Conservation (phyloP, 768 basidiomycete species). For the Lentinula guzmanii region DNA sequence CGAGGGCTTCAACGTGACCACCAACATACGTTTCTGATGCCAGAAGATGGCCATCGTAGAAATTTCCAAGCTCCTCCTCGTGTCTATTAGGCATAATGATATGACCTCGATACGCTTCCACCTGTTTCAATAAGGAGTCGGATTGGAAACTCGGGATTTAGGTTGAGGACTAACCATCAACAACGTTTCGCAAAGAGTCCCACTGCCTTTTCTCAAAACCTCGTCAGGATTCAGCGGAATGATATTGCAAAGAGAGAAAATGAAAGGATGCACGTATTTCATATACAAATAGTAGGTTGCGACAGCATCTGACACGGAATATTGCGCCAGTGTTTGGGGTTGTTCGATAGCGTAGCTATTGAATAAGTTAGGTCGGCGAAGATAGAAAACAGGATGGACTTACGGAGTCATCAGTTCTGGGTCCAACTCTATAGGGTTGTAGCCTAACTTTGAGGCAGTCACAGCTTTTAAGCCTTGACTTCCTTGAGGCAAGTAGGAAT, state of each 20-base stretch:
- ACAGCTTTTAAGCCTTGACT: constrained; percentile 98
- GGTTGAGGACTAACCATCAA: constrained; percentile 71
- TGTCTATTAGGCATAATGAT: constrained; percentile 99
- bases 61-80: constrained; percentile 85
- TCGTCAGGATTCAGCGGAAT: constrained; percentile 97
- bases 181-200: constrained; percentile 94
- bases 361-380: not conserved
- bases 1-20: constrained; percentile 96
- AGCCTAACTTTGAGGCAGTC: constrained; percentile 92
- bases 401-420: constrained; percentile 99
- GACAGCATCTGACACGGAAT: constrained; percentile 99
- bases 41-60: constrained; percentile 95
- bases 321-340: constrained; percentile 90
- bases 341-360: constrained; percentile 91
- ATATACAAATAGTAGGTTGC: constrained; percentile 99
- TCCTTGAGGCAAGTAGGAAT: constrained; percentile 97
- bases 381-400: constrained; percentile 22
- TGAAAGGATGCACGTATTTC: constrained; percentile 99
- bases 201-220: constrained; percentile 91
- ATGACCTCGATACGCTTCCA: constrained; percentile 86
- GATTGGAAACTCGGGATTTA: not conserved
- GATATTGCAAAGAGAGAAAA: constrained; percentile 98
- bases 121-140: constrained; percentile 39
- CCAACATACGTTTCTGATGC: constrained; percentile 98
- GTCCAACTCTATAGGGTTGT: constrained; percentile 94